Evolutionary conservation across 805 yeast species (phyloP), one percentile per base, ranked within the genome.

Genomic region (Lachancea meyersii): DNA sequence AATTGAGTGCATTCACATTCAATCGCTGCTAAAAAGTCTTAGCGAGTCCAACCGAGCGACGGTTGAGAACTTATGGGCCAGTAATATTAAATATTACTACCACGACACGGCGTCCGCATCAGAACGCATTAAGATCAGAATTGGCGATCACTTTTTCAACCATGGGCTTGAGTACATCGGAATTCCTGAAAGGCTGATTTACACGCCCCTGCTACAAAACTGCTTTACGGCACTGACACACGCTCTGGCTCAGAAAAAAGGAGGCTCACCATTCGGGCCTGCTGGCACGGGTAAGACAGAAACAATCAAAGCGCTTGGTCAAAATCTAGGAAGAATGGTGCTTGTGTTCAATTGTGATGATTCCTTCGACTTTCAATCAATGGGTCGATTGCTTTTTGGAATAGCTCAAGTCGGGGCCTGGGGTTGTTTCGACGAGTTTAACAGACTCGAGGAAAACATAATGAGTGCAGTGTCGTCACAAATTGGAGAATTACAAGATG

Each of bases 211-310:
- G 16, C 70, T 85, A 6, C 76, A 77, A 37, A 67, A 72, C 5
- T 76, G 86, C 44, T 86, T 75, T 56, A 57, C 81, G 7, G 67
- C 88, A 0, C 76, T 89, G 79, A 69, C 84, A 0, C 83, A 81
- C 46, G 89, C 97, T 0, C 58, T 88, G 14, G 73, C 76, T 26
- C 86, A 80, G 51, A 74, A 73, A 27, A 67, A 79, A 7, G 97
- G 97, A n/a, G 95, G 95, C 0, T 82, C 95, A 1, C 82, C 95
- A 1, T 79, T 83, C 61, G 97, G 97, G 0, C 97, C 97, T 1
- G 96, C 97, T 2, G 97, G 97, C 32, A 91, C 97, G 0, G 97
- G 97, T 50, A 91, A 91, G 57, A 91, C 97, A 0, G 97, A 91
- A 58, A 74, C 95, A 0, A 73, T 91, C 20, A 91, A 91, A 58